Evolutionary conservation across 345 rosid genomes (phyloP), one percentile per base, ranked within the genome.

Genomic region (Carallia brachiata): DNA sequence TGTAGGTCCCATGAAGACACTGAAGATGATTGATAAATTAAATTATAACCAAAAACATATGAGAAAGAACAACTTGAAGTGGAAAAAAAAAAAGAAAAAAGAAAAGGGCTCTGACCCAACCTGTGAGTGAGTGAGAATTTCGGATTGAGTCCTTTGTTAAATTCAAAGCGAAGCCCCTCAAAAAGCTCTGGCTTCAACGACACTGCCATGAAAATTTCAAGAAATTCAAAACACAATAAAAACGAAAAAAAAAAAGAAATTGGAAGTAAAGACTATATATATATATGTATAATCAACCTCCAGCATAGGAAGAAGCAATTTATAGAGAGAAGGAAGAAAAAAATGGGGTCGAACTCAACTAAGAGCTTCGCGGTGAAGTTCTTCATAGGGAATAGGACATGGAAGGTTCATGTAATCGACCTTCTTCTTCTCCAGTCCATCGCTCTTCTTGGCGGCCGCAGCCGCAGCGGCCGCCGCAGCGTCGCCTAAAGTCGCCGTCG

Each of bases 101-200:
- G n/a, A 9, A 67, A 27, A 48, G 23, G 32, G 36, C 3, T 12
- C 16, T 12, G 52, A 9, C n/a, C 3, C 6, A 73, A 92, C 99
- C 97, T 95, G 77, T 92, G 99, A 73, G 94, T 87, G 63, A 92
- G 91, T 28, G 89, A 88, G 80, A 95, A 95, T 66, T 85, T 90
- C 62, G 85, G 96, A 79, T 89, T 95, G 65, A 95, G 85, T 16
- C 92, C 86, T 75, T 92, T 95, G 78, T 88, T 83, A 77, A 95
- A 95, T 79, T 95, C 99, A 71, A 95, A 95, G 48, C 98, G 96
- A 80, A 95, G 77, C 52, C 98, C 99, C 88, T 95, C 99, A 69
- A 92, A 95, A 78, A 78, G 67, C 55, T 95, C 99, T 3, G 97
- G 88, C 89, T 89, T 95, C 73, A 95, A 83, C 56, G 99, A 92